Conservation (phyloP, 2,329 filamentous ascomycete genomes). For the Alternaria arborescens region DNA sequence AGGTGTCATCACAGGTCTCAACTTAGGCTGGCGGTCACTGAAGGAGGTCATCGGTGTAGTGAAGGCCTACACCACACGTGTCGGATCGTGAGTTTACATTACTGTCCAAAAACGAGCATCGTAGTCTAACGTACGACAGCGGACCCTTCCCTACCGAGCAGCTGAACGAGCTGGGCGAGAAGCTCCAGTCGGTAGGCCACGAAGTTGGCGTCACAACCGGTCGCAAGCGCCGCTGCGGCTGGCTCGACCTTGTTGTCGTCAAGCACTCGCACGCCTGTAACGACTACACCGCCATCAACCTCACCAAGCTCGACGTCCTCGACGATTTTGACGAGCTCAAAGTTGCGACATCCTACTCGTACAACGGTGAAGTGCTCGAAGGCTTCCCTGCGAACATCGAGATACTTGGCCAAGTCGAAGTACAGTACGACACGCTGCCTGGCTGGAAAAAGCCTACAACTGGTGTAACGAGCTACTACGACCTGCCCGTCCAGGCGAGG, state of each 20-base stretch:
- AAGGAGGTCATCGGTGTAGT: conserved; percentile 71
- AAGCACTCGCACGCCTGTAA: conserved; percentile 73
- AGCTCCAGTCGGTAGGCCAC: conserved; percentile 63
- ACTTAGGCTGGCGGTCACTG: conserved; percentile 68
- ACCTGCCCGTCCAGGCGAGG: conserved; percentile 70
- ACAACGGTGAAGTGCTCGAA: conserved; percentile 64
- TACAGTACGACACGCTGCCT: conserved; percentile 72
- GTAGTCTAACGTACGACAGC: conserved; percentile 48
- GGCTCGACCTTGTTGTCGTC: conserved; percentile 73
- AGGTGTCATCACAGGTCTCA: conserved; percentile 70
- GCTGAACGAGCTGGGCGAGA: conserved; percentile 64
- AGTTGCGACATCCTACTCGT: conserved; percentile 74
- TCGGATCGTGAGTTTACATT: conserved; percentile 50
- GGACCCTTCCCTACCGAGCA: conserved; percentile 76
- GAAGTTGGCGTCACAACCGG: conserved; percentile 67
- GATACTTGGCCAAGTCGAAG: conserved; percentile 66
- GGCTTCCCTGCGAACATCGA: conserved; percentile 72
- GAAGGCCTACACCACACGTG: conserved; percentile 73
- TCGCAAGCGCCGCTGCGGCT: conserved; percentile 68
- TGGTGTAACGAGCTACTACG: conserved; percentile 66
- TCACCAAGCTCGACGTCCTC: conserved; percentile 74
- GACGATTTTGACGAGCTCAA: conserved; percentile 79
- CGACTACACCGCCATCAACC: conserved; percentile 71
- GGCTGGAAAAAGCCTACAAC: conserved; percentile 75
- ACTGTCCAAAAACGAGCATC: background rate